Evolutionary conservation across 2,329 filamentous ascomycete species (phyloP).

Genomic region (Blumeriella jaapii): DNA sequence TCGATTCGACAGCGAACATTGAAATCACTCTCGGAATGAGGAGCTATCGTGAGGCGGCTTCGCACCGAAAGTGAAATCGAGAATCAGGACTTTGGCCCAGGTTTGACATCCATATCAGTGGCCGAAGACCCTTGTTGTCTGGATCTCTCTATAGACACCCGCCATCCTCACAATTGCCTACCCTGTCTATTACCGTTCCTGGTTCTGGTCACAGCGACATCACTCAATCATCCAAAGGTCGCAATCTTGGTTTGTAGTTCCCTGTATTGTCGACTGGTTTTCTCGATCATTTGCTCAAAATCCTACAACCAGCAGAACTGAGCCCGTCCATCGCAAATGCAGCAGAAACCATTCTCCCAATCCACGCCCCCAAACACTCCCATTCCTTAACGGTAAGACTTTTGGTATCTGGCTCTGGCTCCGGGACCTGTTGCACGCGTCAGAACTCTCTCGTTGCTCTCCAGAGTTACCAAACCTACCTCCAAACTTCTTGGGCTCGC

Average conservation of each 20-base stretch:
- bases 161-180: too few species aligned
- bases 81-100: too few species aligned
- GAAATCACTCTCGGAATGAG: too few species aligned
- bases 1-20: too few species aligned
- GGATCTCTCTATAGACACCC: too few species aligned
- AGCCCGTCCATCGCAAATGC: constrained; percentile 28
- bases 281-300: constrained; percentile 27
- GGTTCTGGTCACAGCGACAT: not conserved
- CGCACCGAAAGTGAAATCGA: too few species aligned
- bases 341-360: constrained; percentile 25
- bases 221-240: constrained; percentile 2
- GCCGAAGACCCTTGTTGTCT: too few species aligned
- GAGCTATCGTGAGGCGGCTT: too few species aligned
- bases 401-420: constrained; percentile 95
- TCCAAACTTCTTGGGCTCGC: constrained; percentile 92
- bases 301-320: constrained; percentile 26
- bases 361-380: constrained; percentile 19
- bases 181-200: not conserved
- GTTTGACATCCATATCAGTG: too few species aligned
- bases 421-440: constrained; percentile 62
- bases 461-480: constrained; percentile 24
- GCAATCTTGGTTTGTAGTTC: constrained; percentile 11
- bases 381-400: constrained; percentile 84
- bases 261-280: constrained; percentile 22
- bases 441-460: constrained; percentile 10